Evolutionary conservation across 768 basidiomycete genomes (phyloP).

Genomic region (Punctularia strigosozonata): DNA sequence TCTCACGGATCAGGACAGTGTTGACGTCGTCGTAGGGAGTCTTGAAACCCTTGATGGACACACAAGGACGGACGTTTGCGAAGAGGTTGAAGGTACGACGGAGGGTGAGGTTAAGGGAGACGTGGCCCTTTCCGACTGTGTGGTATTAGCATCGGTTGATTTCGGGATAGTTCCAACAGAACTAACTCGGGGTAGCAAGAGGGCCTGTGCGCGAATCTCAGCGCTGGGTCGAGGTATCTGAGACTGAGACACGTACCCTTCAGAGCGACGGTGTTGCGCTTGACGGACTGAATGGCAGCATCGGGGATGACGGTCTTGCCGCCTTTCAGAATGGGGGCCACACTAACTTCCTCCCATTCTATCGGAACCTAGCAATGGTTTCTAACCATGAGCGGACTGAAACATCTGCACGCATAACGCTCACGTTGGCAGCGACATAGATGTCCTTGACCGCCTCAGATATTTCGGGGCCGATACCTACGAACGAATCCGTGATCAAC

Average conservation of each 20-base stretch:
- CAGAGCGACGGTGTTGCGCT: slow-evolving; percentile 94
- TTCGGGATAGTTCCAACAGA: slow-evolving; percentile 1
- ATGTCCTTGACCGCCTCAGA: slow-evolving; percentile 92
- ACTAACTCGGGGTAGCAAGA: slow-evolving; percentile 91
- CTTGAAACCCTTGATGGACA: slow-evolving; percentile 93
- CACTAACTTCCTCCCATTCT: slow-evolving; percentile 98
- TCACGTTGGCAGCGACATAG: slow-evolving; percentile 77
- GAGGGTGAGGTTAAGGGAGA: slow-evolving; percentile 93
- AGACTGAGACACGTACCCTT: slow-evolving; percentile 59
- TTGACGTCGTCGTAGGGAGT: slow-evolving; percentile 98
- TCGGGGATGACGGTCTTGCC: slow-evolving; percentile 98
- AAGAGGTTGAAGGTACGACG: slow-evolving; percentile 97
- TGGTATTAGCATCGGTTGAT: slow-evolving; percentile 6
- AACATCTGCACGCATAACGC: slow-evolving; percentile 3
- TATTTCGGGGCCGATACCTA: slow-evolving; percentile 98
- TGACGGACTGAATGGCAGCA: slow-evolving; percentile 78
- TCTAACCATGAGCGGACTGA: slow-evolving; percentile 3
- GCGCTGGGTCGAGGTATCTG: slow-evolving; percentile 3
- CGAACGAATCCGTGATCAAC: slow-evolving; percentile 9
- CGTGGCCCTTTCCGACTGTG: slow-evolving; percentile 95
- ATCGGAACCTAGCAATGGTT: slow-evolving; percentile 69
- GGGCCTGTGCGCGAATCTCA: slow-evolving; percentile 45
- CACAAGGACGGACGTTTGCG: slow-evolving; percentile 96
- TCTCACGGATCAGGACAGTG: slow-evolving; percentile 97
- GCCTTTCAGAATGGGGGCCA: slow-evolving; percentile 84